Conservation (phyloP, 208 protist genomes). For the Tritrichomonas musculus region DNA sequence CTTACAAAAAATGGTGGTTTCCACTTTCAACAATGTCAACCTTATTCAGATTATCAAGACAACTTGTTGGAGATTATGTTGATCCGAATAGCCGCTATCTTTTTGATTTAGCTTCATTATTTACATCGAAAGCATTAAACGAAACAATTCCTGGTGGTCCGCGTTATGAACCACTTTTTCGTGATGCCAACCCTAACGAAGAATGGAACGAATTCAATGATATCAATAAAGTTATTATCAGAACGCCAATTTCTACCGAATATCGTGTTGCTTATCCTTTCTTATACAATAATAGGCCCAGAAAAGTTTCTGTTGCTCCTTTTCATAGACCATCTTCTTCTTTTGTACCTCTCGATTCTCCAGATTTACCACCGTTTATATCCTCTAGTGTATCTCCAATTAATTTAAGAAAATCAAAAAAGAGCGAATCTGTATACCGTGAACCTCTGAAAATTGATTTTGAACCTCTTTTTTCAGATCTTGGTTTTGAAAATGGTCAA, state of each 20-base stretch:
- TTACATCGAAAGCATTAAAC: constrained; percentile 98
- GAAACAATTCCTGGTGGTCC: constrained; percentile 97
- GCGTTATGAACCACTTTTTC: constrained; percentile 90
- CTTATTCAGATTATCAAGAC: constrained; percentile 76
- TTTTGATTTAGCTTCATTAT: constrained; percentile 96
- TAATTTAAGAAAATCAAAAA: constrained; percentile 6
- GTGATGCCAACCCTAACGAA: constrained; percentile 66
- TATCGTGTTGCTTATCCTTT: constrained; percentile 98
- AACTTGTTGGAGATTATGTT: constrained; percentile 70
- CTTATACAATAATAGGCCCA: constrained; percentile 92
- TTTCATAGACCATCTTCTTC: constrained; percentile 75
- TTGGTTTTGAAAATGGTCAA: not conserved
- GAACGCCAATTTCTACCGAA: constrained; percentile 90
- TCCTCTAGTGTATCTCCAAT: not conserved
- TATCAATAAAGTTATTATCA: constrained; percentile 98
- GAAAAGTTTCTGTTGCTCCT: constrained; percentile 70
- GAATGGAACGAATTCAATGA: constrained; percentile 99
- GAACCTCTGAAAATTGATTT: not conserved
- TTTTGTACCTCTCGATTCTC: constrained; percentile 52
- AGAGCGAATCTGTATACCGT: not conserved
- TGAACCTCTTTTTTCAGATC: not conserved
- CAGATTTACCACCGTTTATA: constrained; percentile 75
- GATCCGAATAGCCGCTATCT: constrained; percentile 99
- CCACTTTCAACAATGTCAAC: constrained; percentile 83
- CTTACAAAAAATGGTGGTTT: constrained; percentile 86